Percentiles rank a stretch among this genome's conserved stretches.
These are phyloP conservation scores for carrot (Daucus carota) DNA, from an alignment of 129 eudicot genomes.

Conservation along the genomic window DH1_v3.0 NC_030387.2:2935501-2936000, in stretches of 20 bases:
- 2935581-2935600: constrained; percentile 31
- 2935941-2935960: constrained; percentile 66
- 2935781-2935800: too few species aligned
- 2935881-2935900: constrained; percentile 75
- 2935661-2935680: constrained; percentile 78
- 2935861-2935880: constrained; percentile 93
- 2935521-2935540: constrained; percentile 68
- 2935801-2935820: constrained; percentile 55
- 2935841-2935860: constrained; percentile 86
- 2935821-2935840: constrained; percentile 83
- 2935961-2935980: constrained; percentile 69
- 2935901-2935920: constrained; percentile 81
- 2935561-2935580: constrained; percentile 94
- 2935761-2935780: background rate
- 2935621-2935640: too few species aligned
- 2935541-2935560: constrained; percentile 85
- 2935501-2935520: constrained; percentile 73
- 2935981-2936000: constrained; percentile 87
- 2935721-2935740: constrained; percentile 8
- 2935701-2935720: constrained; percentile 87
- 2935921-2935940: constrained; percentile 55
- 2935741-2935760: too few species aligned
- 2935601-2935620: background rate
- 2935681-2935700: constrained; percentile 86
- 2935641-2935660: background rate